A percentile compares a stretch with the other conserved stretches of the same genome.
These are phyloP conservation scores for Thraustochytrium sp. DNA, from an alignment of 352 stramenopile species.

Conservation along the genomic window DNA sequence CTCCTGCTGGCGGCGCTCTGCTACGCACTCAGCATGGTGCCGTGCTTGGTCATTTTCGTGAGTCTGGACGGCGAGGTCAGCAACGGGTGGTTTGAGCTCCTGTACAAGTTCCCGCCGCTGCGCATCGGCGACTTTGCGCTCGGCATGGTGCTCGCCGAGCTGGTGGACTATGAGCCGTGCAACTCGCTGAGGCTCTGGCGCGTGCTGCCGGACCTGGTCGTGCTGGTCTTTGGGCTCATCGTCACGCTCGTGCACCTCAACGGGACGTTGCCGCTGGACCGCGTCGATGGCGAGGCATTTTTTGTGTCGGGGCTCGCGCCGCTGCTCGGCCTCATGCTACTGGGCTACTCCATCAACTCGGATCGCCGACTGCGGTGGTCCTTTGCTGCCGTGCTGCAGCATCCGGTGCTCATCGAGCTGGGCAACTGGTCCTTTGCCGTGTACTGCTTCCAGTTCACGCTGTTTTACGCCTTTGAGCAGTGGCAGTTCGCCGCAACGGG, in stretches of 20 bases:
- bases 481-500: not conserved
- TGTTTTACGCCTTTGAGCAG: not conserved
- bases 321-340: not conserved
- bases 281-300: not conserved
- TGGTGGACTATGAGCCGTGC: not conserved
- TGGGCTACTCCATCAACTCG: slow-evolving; percentile 35
- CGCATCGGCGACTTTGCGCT: not conserved
- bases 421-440: not conserved
- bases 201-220: not conserved
- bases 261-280: not conserved
- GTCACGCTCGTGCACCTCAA: not conserved
- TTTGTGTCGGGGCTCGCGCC: slow-evolving; percentile 1
- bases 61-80: not conserved
- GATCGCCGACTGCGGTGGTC: not conserved
- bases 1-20: not conserved
- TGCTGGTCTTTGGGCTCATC: not conserved
- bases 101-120: slow-evolving; percentile 20
- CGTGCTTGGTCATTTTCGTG: not conserved
- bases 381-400: not conserved
- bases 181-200: not conserved
- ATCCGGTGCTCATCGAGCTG: not conserved
- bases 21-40: slow-evolving; percentile 5
- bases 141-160: slow-evolving; percentile 3
- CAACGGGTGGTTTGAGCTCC: slow-evolving; percentile 14
- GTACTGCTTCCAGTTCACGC: not conserved